Evolutionary conservation across 2,329 filamentous ascomycete species (phyloP).

Genomic region (Fusarium anguioides): DNA sequence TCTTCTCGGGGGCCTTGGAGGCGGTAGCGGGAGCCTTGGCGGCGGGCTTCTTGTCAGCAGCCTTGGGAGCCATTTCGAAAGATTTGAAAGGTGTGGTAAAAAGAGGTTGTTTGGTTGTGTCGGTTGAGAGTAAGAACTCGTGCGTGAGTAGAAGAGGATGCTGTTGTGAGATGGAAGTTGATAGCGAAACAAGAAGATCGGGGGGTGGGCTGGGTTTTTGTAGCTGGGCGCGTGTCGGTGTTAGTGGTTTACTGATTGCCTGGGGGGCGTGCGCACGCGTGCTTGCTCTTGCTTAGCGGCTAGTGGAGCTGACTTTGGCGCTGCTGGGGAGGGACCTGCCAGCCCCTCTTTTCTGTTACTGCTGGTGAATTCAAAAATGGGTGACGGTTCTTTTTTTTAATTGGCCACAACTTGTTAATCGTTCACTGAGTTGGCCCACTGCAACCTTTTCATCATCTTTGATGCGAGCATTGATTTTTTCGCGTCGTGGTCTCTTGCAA

Average conservation of each 20-base stretch:
- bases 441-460: slow-evolving; percentile 24
- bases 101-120: slow-evolving; percentile 14
- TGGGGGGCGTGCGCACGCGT: slow-evolving; percentile 42
- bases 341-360: slow-evolving; percentile 35
- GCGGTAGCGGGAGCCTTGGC: slow-evolving; percentile 89
- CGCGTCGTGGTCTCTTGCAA: not conserved
- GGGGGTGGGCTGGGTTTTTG: slow-evolving; percentile 68
- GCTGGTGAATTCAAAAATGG: slow-evolving; percentile 35
- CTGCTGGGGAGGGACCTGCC: slow-evolving; percentile 27
- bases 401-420: slow-evolving; percentile 18
- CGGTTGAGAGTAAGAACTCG: slow-evolving; percentile 32
- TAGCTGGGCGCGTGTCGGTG: slow-evolving; percentile 66
- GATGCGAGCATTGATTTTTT: slow-evolving; percentile 16
- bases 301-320: slow-evolving; percentile 38
- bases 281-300: slow-evolving; percentile 27
- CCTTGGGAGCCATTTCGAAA: slow-evolving; percentile 89
- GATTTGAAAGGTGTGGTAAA: slow-evolving; percentile 24
- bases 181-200: slow-evolving; percentile 60
- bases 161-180: slow-evolving; percentile 55
- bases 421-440: slow-evolving; percentile 24
- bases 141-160: slow-evolving; percentile 44
- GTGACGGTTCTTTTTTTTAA: slow-evolving; percentile 37
- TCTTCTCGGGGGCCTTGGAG: slow-evolving; percentile 85
- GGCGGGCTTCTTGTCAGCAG: slow-evolving; percentile 98
- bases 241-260: slow-evolving; percentile 69